phyloP scores from a whole-genome alignment of 257 asterid species.

The Knoxia roxburghii region DNA sequence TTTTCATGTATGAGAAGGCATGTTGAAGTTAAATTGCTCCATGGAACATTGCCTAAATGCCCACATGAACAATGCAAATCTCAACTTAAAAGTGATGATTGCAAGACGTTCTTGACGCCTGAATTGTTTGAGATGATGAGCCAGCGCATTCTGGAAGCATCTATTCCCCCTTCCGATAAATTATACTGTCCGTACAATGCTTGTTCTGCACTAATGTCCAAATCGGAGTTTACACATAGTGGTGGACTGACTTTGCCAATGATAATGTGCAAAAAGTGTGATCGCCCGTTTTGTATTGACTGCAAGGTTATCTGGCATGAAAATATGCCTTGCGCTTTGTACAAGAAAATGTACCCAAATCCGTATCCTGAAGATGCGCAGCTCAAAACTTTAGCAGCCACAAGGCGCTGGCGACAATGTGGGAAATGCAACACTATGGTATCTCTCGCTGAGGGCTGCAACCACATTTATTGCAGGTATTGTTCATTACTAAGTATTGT shows the following conservation, averaged over 20 bases:
- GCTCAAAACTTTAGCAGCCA: slow-evolving; percentile 44
- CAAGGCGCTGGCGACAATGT: slow-evolving; percentile 58
- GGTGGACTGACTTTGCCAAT: neutral
- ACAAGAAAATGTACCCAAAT: slow-evolving; percentile 27
- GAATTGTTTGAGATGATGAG: slow-evolving; percentile 21
- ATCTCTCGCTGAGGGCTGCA: slow-evolving; percentile 58
- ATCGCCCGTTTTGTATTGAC: slow-evolving; percentile 37
- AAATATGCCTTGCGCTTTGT: slow-evolving; percentile 31
- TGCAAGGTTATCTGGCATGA: slow-evolving; percentile 65
- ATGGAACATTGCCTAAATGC: slow-evolving; percentile 28
- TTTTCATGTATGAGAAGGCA: slow-evolving; percentile 46
- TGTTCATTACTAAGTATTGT: neutral
- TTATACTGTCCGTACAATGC: slow-evolving; percentile 32
- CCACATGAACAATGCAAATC: slow-evolving; percentile 30
- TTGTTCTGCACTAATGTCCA: slow-evolving; percentile 34
- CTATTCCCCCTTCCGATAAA: slow-evolving; percentile 23
- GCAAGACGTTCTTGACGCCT: slow-evolving; percentile 23
- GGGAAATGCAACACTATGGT: slow-evolving; percentile 49
- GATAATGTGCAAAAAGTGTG: slow-evolving; percentile 27
- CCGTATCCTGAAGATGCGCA: slow-evolving; percentile 35
- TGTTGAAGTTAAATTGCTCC: slow-evolving; percentile 49
- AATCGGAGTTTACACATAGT: slow-evolving; percentile 4
- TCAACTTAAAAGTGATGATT: slow-evolving; percentile 20
- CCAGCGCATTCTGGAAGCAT: slow-evolving; percentile 28
- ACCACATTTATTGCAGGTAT: slow-evolving; percentile 72